Base-by-base conservation (phyloP, 108 stramenopile species). In the Epithemia pelagica region DNA sequence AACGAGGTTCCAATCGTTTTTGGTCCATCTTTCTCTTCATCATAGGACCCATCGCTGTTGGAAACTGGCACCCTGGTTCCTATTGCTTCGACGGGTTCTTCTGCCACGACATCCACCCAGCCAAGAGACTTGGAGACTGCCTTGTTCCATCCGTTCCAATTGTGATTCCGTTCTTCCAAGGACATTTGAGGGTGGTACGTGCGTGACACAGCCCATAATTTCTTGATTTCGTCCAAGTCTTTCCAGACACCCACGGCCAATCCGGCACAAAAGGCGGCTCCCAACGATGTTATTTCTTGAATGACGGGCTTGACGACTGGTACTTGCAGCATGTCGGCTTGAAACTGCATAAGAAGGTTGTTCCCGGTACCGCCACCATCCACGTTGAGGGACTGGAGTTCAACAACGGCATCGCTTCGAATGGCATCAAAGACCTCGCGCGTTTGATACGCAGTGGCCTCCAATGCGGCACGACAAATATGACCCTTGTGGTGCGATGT, bases 251-350 rank as follows among this genome's bases (percentile, higher is more conserved):
- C 96, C 10, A 96, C 95, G 30, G 97, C 97, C 54, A 99, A 72
- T 15, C 99, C 99, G 0, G 97, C 97, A 5, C 91, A 96, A 58
- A 90, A 97, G 5, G 96, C 96, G 1, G 97, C 97, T 5, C 99
- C 99, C 62, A 94, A 70, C 1, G 92, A 88, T 0, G 99, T 99
- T 22, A 97, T 99, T 77, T 99, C 99, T 68, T 79, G 66, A 20
- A 90, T 70, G 24, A 76, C 75, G 0, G 96, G 94, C 54, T 81
- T 80, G 1, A 86, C 66, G 27, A 98, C 96, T 21, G 83, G 82
- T 21, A 86, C 85, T 52, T 80, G 76, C 30, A 96, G 76, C 21
- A 97, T 87, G 66, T 99, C 96, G 28, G 91, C 84, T 81, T 98
- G 96, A 75, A 98, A 97, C 74, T 98, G 97, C 95, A 99, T 93